Evolutionary conservation across 441 rosid genomes (phyloP).

Genomic region (Sinapis alba): DNA sequence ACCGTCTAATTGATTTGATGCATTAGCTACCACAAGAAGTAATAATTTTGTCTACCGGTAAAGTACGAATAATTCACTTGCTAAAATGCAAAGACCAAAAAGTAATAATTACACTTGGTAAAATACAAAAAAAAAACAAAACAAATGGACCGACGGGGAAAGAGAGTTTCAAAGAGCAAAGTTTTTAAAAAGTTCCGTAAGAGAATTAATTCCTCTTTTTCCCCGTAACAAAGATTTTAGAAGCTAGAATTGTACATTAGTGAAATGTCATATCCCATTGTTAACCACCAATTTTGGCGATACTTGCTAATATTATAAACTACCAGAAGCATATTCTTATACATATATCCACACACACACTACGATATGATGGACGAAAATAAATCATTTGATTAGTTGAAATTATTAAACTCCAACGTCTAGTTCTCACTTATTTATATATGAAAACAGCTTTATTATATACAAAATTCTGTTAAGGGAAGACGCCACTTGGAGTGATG

Average conservation of each 20-base stretch:
- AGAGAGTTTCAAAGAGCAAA: neutral
- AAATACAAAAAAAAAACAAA: neutral
- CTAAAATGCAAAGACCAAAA: slow-evolving; percentile 2
- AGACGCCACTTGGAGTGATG: slow-evolving; percentile 24
- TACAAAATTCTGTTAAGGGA: neutral
- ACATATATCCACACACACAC: neutral
- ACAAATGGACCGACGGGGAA: slow-evolving; percentile 20
- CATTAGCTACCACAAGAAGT: neutral
- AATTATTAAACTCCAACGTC: slow-evolving; percentile 26
- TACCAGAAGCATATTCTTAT: slow-evolving; percentile 7
- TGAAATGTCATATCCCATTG: slow-evolving; percentile 33
- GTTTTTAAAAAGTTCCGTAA: neutral
- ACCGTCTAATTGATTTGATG: neutral
- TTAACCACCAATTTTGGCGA: slow-evolving; percentile 21
- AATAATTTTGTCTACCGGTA: neutral
- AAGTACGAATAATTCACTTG: neutral
- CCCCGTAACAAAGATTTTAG: neutral
- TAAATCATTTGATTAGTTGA: slow-evolving; percentile 31
- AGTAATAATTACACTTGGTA: neutral
- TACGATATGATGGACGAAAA: slow-evolving; percentile 14
- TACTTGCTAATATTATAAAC: neutral
- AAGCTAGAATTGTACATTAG: slow-evolving; percentile 13
- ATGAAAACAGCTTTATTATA: slow-evolving; percentile 15
- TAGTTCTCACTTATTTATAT: slow-evolving; percentile 28
- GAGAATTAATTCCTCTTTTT: neutral